phyloP scores from a whole-genome alignment of 768 basidiomycete species.

The Leccinum uliginosum region DNA sequence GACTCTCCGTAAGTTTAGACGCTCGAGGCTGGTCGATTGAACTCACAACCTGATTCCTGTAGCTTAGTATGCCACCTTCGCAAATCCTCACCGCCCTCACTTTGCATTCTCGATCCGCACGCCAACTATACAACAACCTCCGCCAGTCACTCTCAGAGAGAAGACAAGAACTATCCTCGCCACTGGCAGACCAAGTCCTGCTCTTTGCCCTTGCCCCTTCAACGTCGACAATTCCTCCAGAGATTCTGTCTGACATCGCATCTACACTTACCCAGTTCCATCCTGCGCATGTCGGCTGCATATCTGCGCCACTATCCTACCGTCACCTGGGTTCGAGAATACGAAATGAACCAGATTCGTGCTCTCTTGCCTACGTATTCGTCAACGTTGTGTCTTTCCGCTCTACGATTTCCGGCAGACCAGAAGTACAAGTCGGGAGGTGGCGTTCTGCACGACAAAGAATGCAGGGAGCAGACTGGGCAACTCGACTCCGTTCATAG shows the following conservation, averaged over 20 bases:
- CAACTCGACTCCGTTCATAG: neutral
- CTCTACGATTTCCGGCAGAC: conserved; percentile 58
- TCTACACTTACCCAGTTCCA: conserved; percentile 38
- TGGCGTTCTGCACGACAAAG: conserved; percentile 55
- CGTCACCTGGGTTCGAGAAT: conserved; percentile 3
- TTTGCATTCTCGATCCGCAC: conserved; percentile 16
- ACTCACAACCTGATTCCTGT: neutral
- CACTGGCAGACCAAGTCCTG: conserved; percentile 7
- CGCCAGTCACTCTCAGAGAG: conserved; percentile 3
- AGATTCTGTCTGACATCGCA: conserved; percentile 36
- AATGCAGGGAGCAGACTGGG: neutral
- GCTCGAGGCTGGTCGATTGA: neutral
- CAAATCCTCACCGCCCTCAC: conserved; percentile 16
- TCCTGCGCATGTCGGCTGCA: conserved; percentile 52
- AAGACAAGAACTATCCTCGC: neutral
- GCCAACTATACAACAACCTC: conserved; percentile 12
- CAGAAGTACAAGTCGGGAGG: conserved; percentile 62
- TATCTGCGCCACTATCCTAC: conserved; percentile 48
- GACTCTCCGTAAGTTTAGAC: neutral
- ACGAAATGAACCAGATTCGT: conserved; percentile 35
- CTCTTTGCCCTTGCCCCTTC: conserved; percentile 29
- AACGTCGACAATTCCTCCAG: conserved; percentile 15
- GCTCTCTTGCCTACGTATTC: conserved; percentile 56
- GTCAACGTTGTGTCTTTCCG: conserved; percentile 46
- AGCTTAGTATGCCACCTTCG: neutral